Evolutionary conservation across 148 eudicot genomes (phyloP), one percentile per base, ranked within the genome.

Genomic region (Rhododendron vialii): DNA sequence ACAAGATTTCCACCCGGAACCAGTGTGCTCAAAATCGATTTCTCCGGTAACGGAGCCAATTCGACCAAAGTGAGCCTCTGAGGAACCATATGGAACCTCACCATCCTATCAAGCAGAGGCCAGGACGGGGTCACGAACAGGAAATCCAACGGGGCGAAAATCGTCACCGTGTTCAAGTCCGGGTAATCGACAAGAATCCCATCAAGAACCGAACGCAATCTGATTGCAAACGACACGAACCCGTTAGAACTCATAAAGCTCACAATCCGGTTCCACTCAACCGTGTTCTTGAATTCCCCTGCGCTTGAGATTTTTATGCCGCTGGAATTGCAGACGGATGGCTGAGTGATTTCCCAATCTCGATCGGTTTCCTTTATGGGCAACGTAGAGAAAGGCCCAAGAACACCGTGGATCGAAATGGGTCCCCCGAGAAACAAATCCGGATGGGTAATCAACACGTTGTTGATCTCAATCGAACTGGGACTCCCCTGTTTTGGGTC

Each of bases 361-460:
- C 85, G 83, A 77, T 77, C 77, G 1, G 12, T 55, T 55, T 83
- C 85, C 22, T 69, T 88, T 3, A 48, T 35, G 48, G 88, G 51
- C 35, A 88, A 48, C 4, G 84, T 11, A 9, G 90, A 76, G 84
- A 95, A 93, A 1, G 96, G 90, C 8, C 80, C 88, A 57, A 87
- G 83, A 78, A 95, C 93, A 6, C 98, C 98, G 74, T 95, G 96
- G n/a, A 93, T 92, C 1, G 92, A 61, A 48, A 93, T n/a, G 10
- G 88, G 75, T 7, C 91, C 92, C 0, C 85, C 88, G 45, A 93
- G 92, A 81, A 93, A 95, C 90, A 95, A 43, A 86, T 93, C 92
- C 2, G 96, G 96, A 80, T 93, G 96, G 35, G 98, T 82, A 59
- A 93, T 33, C 48, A 73, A 35, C 38, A 92, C 92, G 47, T 89